Evolutionary conservation across 2,329 filamentous ascomycete species (phyloP).

Genomic region (Thermothelomyces thermophilus): DNA sequence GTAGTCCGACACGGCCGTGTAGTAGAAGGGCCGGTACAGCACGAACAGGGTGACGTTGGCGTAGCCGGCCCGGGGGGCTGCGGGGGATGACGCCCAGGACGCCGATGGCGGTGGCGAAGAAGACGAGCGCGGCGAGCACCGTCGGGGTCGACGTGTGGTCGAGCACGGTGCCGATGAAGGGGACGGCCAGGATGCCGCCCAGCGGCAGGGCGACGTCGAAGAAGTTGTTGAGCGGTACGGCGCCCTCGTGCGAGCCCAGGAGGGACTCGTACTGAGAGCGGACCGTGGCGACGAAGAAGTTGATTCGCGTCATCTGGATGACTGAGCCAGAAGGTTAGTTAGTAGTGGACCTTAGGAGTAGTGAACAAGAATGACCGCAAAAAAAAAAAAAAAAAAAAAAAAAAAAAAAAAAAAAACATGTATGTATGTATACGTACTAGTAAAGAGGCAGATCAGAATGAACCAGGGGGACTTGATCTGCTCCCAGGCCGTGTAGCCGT

Average conservation of each 20-base stretch:
- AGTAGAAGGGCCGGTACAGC: conserved; percentile 81
- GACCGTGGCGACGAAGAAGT: conserved; percentile 88
- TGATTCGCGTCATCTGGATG: conserved; percentile 73
- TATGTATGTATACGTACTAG: conserved; percentile 46
- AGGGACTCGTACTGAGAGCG: conserved; percentile 74
- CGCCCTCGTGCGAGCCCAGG: conserved; percentile 53
- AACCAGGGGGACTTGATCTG: conserved; percentile 83
- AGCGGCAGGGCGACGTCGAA: conserved; percentile 76
- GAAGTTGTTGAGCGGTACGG: conserved; percentile 68
- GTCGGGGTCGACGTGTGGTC: conserved; percentile 68
- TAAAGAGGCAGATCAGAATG: conserved; percentile 74
- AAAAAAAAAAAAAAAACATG: not conserved
- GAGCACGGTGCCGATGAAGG: conserved; percentile 75
- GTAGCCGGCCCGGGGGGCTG: conserved; percentile 61
- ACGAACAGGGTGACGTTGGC: conserved; percentile 73
- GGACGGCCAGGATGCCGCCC: conserved; percentile 76
- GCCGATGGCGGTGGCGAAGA: conserved; percentile 67
- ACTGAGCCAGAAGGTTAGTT: conserved; percentile 30
- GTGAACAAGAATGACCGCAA: no score
- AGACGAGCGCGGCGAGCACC: conserved; percentile 64
- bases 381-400: not conserved
- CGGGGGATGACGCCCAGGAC: conserved; percentile 67
- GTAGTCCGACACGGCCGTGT: conserved; percentile 86
- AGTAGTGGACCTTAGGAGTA: no score
- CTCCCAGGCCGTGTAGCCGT: conserved; percentile 60